These are phyloP conservation scores for Sarcodon aspratus DNA, from an alignment of 768 basidiomycete species.

Conservation along the genomic window DNA sequence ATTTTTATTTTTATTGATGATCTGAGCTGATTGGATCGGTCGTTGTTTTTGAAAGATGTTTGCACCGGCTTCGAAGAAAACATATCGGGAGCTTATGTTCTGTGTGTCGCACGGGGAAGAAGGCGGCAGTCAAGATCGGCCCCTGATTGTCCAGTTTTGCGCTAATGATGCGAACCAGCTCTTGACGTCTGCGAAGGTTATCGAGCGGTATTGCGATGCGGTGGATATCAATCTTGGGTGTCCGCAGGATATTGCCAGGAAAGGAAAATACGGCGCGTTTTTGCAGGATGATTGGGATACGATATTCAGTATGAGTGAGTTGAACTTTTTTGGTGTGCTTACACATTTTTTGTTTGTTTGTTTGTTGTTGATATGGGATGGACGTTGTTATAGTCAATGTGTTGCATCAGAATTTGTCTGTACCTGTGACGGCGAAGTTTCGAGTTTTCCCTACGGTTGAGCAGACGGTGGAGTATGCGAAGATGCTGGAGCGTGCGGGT, in stretches of 20 bases:
- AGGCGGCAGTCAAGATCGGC: slow-evolving; percentile 69
- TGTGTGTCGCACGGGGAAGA: slow-evolving; percentile 69
- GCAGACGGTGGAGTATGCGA: slow-evolving; percentile 87
- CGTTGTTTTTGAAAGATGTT: slow-evolving; percentile 40
- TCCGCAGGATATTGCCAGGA: slow-evolving; percentile 89
- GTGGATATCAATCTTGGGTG: slow-evolving; percentile 92
- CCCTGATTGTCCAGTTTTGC: slow-evolving; percentile 88
- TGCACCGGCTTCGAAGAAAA: slow-evolving; percentile 34
- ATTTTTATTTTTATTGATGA: neutral
- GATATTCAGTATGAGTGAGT: slow-evolving; percentile 62
- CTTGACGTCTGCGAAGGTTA: slow-evolving; percentile 61
- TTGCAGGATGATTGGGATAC: slow-evolving; percentile 93
- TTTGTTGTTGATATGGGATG: too few species aligned
- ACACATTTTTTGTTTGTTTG: neutral
- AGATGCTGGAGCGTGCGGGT: slow-evolving; percentile 91
- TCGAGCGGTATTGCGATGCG: slow-evolving; percentile 80
- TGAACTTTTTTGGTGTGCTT: neutral
- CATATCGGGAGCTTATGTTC: slow-evolving; percentile 55
- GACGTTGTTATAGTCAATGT: slow-evolving; percentile 52
- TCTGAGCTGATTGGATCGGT: neutral
- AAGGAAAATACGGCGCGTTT: slow-evolving; percentile 83
- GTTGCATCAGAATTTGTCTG: slow-evolving; percentile 68
- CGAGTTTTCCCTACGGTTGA: slow-evolving; percentile 79
- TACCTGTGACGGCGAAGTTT: slow-evolving; percentile 98
- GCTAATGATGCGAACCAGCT: slow-evolving; percentile 79